These are phyloP conservation scores for Colletotrichum truncatum DNA, from an alignment of 2,329 filamentous ascomycete species.

Conservation along the genomic window DNA sequence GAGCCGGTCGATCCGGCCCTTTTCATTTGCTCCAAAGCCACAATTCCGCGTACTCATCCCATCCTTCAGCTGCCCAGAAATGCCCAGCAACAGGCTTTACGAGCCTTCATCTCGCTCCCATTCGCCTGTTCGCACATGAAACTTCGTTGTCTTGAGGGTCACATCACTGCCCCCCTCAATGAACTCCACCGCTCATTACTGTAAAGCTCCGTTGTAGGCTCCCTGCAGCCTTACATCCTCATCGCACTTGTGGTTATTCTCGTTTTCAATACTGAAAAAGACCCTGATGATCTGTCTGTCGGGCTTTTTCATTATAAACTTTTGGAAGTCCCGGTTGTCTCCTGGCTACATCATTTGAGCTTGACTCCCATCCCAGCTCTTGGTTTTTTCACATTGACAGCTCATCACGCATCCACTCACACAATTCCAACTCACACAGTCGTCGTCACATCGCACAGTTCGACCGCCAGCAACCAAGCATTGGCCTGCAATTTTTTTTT, in stretches of 20 bases:
- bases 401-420: slow-evolving; percentile 2
- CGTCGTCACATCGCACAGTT: slow-evolving; percentile 4
- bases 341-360: slow-evolving; percentile 1
- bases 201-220: neutral
- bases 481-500: neutral
- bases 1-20: slow-evolving; percentile 18
- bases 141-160: neutral
- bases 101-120: slow-evolving; percentile 16
- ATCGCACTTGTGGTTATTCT: neutral
- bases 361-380: neutral
- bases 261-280: neutral
- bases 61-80: slow-evolving; percentile 17
- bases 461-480: slow-evolving; percentile 9
- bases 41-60: slow-evolving; percentile 19
- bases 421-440: neutral
- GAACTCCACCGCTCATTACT: neutral
- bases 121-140: slow-evolving; percentile 13
- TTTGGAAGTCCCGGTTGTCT: neutral
- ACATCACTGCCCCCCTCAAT: slow-evolving; percentile 4
- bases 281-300: neutral
- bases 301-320: neutral
- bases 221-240: slow-evolving; percentile 1
- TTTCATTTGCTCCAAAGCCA: slow-evolving; percentile 25
- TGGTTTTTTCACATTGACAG: neutral
- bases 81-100: slow-evolving; percentile 7